Evolutionary conservation across 2,329 filamentous ascomycete genomes (phyloP), one percentile per base, ranked within the genome.

Genomic region (Penicillium janthinellum): DNA sequence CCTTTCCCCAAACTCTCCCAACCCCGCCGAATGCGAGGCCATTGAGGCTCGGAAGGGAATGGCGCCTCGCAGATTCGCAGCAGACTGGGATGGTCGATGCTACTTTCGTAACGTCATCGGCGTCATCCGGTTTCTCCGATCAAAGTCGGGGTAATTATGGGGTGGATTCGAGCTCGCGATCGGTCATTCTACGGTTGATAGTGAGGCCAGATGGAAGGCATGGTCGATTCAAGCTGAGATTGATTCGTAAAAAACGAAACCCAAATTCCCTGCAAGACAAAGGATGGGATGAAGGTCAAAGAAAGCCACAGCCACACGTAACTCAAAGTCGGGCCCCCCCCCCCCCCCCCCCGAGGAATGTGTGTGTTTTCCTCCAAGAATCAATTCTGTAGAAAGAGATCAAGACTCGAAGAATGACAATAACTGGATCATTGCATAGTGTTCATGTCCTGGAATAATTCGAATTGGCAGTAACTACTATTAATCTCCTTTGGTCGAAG

Each of bases 101-200:
- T 56, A 58, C 49, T 57, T n/a, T 68, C 58, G 57, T 63, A 67
- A 68, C 67, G 67, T 68, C 67, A 68, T 68, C 61, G 60, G 54
- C 59, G 64, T 64, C 61, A 65, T 64, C 65, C 65, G 65, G 65
- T 58, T 64, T 65, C 57, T 63, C 60, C 59, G 61, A 49, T 20
- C 38, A 31, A 17, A 2, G n/a, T 12, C 11, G 20, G 50, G 22
- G 20, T 8, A n/a, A 8, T 31, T 22, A 25, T 20, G 38, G 35
- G 51, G 10, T 31, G 25, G 15, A 34, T 10, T 7, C 5, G 6
- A 25, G 49, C 37, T 41, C 10, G 17, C 10, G n/a, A 41, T 44
- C 15, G n/a, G 7, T 53, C 22, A 35, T 49, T 20, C 20, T 20
- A 12, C 10, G 31, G 11, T 49, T 31, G 5, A 35, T 35, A 35